Evolutionary conservation across 192 early-diverging fungal species (phyloP).

Genomic region (Oehlia diaphana): DNA sequence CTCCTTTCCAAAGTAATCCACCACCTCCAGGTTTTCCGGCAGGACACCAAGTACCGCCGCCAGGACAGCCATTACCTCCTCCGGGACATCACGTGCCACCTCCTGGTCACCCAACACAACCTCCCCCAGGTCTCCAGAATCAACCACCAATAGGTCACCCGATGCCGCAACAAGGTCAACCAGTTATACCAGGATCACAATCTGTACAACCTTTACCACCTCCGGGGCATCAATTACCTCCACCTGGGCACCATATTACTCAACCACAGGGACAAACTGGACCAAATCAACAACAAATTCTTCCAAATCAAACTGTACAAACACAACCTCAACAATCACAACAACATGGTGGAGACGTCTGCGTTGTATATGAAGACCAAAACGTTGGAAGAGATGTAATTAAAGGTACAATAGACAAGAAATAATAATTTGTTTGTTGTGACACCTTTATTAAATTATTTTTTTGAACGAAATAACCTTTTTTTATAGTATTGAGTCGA

Average conservation of each 20-base stretch:
- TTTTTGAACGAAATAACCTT: too few relatives aligned
- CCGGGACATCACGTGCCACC: conserved; percentile 6
- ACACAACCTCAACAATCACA: background rate
- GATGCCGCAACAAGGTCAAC: background rate
- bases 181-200: background rate
- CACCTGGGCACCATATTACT: background rate
- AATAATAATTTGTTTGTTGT: too few relatives aligned
- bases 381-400: conserved; percentile 21
- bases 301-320: background rate
- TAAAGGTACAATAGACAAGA: conserved; percentile 8
- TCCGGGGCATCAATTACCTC: conserved; percentile 4
- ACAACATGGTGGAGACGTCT: background rate
- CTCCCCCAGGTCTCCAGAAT: background rate
- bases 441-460: too few relatives aligned
- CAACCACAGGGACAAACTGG: background rate
- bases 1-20: conserved; percentile 1
- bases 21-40: conserved; percentile 3
- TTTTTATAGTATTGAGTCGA: conserved; percentile 40
- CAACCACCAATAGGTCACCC: background rate
- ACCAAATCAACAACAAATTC: background rate
- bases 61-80: background rate
- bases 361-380: conserved; percentile 22
- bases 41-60: background rate
- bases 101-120: too few relatives aligned
- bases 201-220: background rate